phyloP scores from a whole-genome alignment of 768 basidiomycete genomes.

The Leccinum subgranulosum region DNA sequence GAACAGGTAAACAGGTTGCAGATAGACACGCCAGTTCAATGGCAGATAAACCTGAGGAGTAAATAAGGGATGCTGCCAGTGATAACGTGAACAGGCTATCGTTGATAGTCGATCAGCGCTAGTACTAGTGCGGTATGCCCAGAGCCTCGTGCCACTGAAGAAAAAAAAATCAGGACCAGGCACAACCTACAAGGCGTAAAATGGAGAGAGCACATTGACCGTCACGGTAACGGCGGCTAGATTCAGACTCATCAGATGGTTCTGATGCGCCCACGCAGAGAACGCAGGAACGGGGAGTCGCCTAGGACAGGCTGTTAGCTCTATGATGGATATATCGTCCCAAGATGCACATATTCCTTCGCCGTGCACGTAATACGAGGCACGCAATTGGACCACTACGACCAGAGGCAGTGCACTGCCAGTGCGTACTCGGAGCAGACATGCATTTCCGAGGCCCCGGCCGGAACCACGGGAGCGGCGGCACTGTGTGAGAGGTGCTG shows the following conservation, averaged over 20 bases:
- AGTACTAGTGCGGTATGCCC: background rate
- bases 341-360: slow-evolving; percentile 3
- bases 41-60: background rate
- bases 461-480: slow-evolving; percentile 7
- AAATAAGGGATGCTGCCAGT: background rate
- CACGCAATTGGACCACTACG: background rate
- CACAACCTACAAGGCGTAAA: slow-evolving; percentile 1
- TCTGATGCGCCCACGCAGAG: slow-evolving; percentile 21
- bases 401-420: background rate
- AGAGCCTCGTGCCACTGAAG: background rate
- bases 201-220: background rate
- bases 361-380: slow-evolving; percentile 3
- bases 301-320: slow-evolving; percentile 1
- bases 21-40: background rate
- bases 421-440: background rate
- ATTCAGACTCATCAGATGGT: slow-evolving; percentile 2
- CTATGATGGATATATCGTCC: background rate
- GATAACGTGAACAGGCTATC: background rate
- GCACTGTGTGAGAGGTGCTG: slow-evolving; percentile 11
- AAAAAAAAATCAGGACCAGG: slow-evolving; percentile 14
- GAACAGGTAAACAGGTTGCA: background rate
- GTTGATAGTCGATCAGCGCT: background rate
- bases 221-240: slow-evolving; percentile 14
- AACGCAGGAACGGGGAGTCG: background rate
- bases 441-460: slow-evolving; percentile 21